These are phyloP conservation scores for Phellopilus nigrolimitatus DNA, from an alignment of 1,284 basidiomycete genomes.

Conservation along the genomic window DNA sequence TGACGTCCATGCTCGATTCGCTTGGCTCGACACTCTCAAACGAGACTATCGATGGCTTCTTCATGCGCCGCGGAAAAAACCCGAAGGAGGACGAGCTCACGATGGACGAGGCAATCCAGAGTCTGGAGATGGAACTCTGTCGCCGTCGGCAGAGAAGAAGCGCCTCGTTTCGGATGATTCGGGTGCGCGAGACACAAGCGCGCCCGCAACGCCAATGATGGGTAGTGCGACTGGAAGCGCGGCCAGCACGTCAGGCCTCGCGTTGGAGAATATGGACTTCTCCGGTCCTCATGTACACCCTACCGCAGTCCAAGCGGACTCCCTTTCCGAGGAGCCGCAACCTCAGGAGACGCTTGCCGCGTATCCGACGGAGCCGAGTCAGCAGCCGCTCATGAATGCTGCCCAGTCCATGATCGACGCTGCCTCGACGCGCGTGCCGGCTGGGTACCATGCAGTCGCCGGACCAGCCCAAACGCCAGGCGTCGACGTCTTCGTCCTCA, in stretches of 20 bases:
- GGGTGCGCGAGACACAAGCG: slow-evolving; percentile 32
- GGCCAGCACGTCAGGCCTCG: slow-evolving; percentile 27
- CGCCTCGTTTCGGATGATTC: slow-evolving; percentile 42
- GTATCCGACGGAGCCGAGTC: slow-evolving; percentile 40
- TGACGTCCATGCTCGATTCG: slow-evolving; percentile 96
- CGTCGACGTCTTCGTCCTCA: slow-evolving; percentile 25
- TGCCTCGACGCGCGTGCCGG: slow-evolving; percentile 17
- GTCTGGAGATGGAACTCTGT: slow-evolving; percentile 76
- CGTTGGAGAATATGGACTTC: slow-evolving; percentile 59
- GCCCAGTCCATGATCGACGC: slow-evolving; percentile 15
- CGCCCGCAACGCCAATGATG: slow-evolving; percentile 44
- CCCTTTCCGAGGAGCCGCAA: slow-evolving; percentile 15
- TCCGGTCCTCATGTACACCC: slow-evolving; percentile 44
- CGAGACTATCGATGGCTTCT: slow-evolving; percentile 81
- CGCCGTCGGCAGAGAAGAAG: slow-evolving; percentile 70
- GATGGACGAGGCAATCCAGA: slow-evolving; percentile 73
- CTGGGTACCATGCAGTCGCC: slow-evolving; percentile 14
- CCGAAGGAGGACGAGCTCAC: slow-evolving; percentile 71
- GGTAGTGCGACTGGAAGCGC: slow-evolving; percentile 33
- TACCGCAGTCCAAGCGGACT: slow-evolving; percentile 19
- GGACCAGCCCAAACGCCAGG: slow-evolving; percentile 6
- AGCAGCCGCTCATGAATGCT: slow-evolving; percentile 37
- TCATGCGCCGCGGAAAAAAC: slow-evolving; percentile 63
- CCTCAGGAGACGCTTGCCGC: slow-evolving; percentile 21
- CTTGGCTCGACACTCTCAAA: slow-evolving; percentile 88